phyloP scores from a whole-genome alignment of 441 rosid genomes.

The Bocquillonia castaneifolia region DNA sequence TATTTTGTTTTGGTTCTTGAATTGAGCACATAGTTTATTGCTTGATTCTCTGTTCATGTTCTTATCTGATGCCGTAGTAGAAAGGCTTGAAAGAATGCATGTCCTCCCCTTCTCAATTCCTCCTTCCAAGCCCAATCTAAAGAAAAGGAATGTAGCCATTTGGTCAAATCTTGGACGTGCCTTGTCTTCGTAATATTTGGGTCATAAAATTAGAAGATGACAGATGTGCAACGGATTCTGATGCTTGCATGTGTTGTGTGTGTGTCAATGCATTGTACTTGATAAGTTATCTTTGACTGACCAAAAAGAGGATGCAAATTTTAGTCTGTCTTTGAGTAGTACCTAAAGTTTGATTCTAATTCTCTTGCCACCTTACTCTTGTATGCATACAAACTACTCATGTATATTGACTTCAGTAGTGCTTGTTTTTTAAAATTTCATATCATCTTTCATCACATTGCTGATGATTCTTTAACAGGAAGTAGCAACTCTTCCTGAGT shows the following conservation, averaged over 20 bases:
- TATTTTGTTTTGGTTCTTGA: slow-evolving; percentile 7
- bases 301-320: neutral
- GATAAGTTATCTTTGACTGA: neutral
- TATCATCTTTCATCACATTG: slow-evolving; percentile 1
- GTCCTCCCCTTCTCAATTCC: neutral
- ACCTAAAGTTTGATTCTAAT: neutral
- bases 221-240: neutral
- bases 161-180: neutral
- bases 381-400: neutral
- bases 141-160: neutral
- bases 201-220: neutral
- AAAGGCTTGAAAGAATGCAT: neutral
- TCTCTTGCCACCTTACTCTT: no score
- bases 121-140: neutral
- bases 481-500: slow-evolving; percentile 26
- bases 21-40: neutral
- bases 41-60: neutral
- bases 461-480: slow-evolving; percentile 35
- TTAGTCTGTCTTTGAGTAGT: neutral
- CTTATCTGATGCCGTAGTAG: slow-evolving; percentile 8
- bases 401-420: neutral
- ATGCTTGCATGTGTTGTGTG: neutral
- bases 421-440: neutral
- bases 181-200: neutral
- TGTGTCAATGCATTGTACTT: neutral